Percentiles rank a stretch among this genome's conserved stretches.
Conservation (phyloP, 1,284 basidiomycete genomes). For the Entoloma clypeatum region DNA sequence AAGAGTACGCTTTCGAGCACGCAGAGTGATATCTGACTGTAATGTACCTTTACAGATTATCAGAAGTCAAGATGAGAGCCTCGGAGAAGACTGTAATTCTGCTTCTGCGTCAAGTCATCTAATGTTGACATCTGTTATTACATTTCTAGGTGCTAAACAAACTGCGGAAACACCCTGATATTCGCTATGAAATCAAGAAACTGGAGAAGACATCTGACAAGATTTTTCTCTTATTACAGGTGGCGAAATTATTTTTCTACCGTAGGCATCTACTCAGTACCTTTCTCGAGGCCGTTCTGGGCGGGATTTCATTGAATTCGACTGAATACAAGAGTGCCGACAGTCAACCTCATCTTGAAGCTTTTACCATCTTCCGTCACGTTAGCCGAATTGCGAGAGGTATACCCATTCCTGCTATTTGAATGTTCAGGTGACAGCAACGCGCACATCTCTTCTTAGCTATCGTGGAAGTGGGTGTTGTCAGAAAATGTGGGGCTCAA, state of each 20-base stretch:
- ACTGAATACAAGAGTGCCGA: conserved; percentile 66
- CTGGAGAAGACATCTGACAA: conserved; percentile 68
- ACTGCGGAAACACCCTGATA: conserved; percentile 62
- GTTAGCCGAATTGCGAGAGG: conserved; percentile 64
- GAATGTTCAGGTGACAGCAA: neutral
- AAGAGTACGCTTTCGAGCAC: conserved; percentile 51
- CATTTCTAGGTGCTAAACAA: conserved; percentile 53
- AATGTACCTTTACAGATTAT: conserved; percentile 42
- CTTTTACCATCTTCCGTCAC: conserved; percentile 63
- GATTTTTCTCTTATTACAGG: conserved; percentile 69
- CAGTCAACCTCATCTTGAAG: conserved; percentile 68
- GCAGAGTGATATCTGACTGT: neutral
- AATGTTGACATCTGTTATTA: neutral
- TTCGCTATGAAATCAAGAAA: conserved; percentile 68
- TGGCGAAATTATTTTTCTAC: conserved; percentile 23
- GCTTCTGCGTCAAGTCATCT: neutral
- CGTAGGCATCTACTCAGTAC: neutral
- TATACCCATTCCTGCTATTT: conserved; percentile 20
- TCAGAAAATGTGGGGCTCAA: conserved; percentile 55
- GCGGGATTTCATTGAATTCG: conserved; percentile 62
- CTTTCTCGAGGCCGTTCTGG: conserved; percentile 59
- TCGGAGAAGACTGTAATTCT: conserved; percentile 62
- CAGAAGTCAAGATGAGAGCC: conserved; percentile 59
- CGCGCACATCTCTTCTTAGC: conserved; percentile 36
- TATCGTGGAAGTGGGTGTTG: conserved; percentile 66